Evolutionary conservation across 495 filamentous ascomycete genomes (phyloP), one percentile per base, ranked within the genome.

Genomic region (Astrocystis sublimbata): DNA sequence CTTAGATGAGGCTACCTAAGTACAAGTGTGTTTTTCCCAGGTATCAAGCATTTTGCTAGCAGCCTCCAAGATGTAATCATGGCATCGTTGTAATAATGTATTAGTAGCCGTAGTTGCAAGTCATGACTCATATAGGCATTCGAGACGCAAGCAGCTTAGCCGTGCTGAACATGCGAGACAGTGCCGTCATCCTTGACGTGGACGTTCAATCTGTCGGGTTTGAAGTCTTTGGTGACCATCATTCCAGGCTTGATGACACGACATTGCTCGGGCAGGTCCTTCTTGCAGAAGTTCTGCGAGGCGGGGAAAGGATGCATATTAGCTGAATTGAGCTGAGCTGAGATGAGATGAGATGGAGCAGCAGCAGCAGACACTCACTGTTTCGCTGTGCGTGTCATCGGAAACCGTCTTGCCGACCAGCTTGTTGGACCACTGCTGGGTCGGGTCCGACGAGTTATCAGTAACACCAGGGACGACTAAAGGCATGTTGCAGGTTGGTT

Each of bases 401-500:
- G 65, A 68, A 5, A 81, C 63, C 5, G 85, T 91, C 86, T 93
- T 93, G 62, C 90, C 90, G 53, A 87, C 84, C 15, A 93, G 78
- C 81, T 91, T 91, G 73, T 80, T 85, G 42, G 75, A 75, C 90
- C 90, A 93, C 62, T 88, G 83, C 40, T 82, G 76, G 63, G 85
- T 86, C 71, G 77, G 73, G 68, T 83, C 78, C 31, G 40, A 52
- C 10, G 75, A 71, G 73, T 79, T 82, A 69, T 79, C 83, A 63
- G 68, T 72, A 77, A 92, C 77, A 69, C 86, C 89, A 13, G 90
- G 90, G 17, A 92, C 84, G 69, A 93, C 86, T 76, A 93, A 89
- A 80, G 90, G 90, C 90, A 93, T 93, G 41, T 68, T 88, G 60
- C 35, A 46, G 43, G 13, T 17, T 19, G 13, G 26, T 24, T 21